phyloP scores from a whole-genome alignment of 2,329 filamentous ascomycete genomes.

The Dactylellina leptospora region DNA sequence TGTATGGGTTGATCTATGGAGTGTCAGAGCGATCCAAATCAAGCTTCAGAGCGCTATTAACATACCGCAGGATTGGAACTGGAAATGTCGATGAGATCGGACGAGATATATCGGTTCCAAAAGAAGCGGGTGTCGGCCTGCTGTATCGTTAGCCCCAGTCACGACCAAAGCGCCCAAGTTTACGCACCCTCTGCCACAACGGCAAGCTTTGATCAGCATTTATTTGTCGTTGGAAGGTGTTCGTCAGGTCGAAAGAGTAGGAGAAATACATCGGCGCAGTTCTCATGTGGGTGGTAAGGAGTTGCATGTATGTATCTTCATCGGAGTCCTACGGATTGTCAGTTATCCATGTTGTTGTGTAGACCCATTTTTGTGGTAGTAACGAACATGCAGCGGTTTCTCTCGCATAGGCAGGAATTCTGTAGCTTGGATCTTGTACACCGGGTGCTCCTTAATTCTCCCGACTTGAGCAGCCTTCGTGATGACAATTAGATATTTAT shows the following conservation, averaged over 20 bases:
- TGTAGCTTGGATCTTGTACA: conserved; percentile 89
- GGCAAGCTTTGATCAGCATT: conserved; percentile 74
- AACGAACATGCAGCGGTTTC: conserved; percentile 58
- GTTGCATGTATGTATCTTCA: conserved; percentile 86
- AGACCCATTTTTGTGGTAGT: not conserved
- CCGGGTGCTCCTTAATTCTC: conserved; percentile 90
- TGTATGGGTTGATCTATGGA: conserved; percentile 78
- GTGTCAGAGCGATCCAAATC: conserved; percentile 8
- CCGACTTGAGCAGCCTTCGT: conserved; percentile 93
- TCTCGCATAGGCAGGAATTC: conserved; percentile 95
- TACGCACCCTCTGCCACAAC: conserved; percentile 75
- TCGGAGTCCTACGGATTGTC: conserved; percentile 79
- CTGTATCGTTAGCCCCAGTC: conserved; percentile 3
- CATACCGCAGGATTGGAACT: conserved; percentile 59
- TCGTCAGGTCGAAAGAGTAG: conserved; percentile 95
- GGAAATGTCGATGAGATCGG: conserved; percentile 89
- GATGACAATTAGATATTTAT: conserved; percentile 97
- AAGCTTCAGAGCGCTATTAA: not conserved
- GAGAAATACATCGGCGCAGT: conserved; percentile 96
- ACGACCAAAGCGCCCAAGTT: not conserved
- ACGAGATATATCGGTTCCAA: conserved; percentile 94
- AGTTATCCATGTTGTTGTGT: conserved; percentile 1
- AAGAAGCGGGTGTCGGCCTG: conserved; percentile 93
- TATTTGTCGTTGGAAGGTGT: conserved; percentile 93
- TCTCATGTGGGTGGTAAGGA: conserved; percentile 80